Percentiles rank a stretch among this genome's conserved stretches.
Evolutionary conservation across 73 alveolate species (phyloP).

Genomic region (Stentor coeruleus): DNA sequence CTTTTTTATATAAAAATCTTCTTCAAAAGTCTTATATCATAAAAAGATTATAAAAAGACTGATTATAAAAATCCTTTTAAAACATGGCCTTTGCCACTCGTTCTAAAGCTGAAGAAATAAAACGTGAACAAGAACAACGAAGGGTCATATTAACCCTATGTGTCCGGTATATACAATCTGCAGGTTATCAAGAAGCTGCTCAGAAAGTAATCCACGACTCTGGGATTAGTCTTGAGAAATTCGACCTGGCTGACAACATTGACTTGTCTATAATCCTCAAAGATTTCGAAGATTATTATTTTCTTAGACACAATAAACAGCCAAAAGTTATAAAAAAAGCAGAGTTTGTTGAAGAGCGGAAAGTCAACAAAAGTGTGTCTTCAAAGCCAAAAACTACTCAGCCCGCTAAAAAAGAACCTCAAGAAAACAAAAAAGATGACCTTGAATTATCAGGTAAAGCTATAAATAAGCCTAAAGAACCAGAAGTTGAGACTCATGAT

Average conservation of each 20-base stretch:
- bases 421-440: conserved; percentile 59
- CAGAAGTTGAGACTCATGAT: conserved; percentile 74
- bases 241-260: conserved; percentile 94
- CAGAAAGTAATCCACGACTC: conserved; percentile 15
- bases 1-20: too few species aligned
- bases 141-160: conserved; percentile 9
- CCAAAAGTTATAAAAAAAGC: conserved; percentile 84
- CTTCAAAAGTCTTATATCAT: too few species aligned
- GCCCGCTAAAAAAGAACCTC: conserved; percentile 6
- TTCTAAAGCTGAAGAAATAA: neutral
- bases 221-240: conserved; percentile 27
- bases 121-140: conserved; percentile 19
- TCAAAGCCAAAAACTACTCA: conserved; percentile 38
- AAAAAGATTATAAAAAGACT: too few species aligned
- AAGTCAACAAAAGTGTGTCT: conserved; percentile 48
- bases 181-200: conserved; percentile 16
- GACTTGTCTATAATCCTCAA: conserved; percentile 85
- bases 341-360: conserved; percentile 58
- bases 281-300: conserved; percentile 95
- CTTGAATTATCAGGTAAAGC: conserved; percentile 47
- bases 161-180: conserved; percentile 23
- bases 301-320: conserved; percentile 75
- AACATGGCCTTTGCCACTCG: conserved; percentile 3
- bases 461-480: conserved; percentile 43
- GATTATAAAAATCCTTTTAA: too few species aligned